Evolutionary conservation across 2,329 filamentous ascomycete genomes (phyloP), one percentile per base, ranked within the genome.

Genomic region (Fusarium verticillioides): DNA sequence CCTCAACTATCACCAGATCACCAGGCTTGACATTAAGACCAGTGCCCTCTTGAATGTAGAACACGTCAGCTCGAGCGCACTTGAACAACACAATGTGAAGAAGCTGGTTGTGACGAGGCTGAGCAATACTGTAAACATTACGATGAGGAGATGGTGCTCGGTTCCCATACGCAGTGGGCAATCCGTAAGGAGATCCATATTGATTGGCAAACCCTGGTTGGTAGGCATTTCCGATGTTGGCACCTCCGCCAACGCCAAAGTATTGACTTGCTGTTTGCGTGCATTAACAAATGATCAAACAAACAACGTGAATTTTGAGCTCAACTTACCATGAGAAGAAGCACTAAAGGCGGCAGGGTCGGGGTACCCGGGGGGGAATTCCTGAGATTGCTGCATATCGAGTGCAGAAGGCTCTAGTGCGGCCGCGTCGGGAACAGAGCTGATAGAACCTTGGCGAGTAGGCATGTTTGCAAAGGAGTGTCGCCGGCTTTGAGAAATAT

Each of bases 31-130:
- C 93, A 26, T 93, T 93, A 37, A 99, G 87, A 7, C 96, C 96
- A 10, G 95, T 98, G 69, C 96, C 95, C 81, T 98, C 95, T 81
- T 97, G 95, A 39, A 98, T 94, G 82, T 97, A 98, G 82, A 98
- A 99, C 15, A 98, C 94, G 79, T 98, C 96, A 42, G 96, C 95
- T 70, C 96, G 90, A 40, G 94, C 94, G 81, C 95, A 98, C 83
- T 99, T 99, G 89, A 99, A 99, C 11, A 96, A 90, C 21, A 99
- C 96, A 60, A 99, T 92, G 81, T 96, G 96, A 13, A 97, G 87
- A 12, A 92, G 86, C 80, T 94, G 92, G 73, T 90, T 92, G 76
- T 89, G 88, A 54, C 88, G 88, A 42, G 87, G 89, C 78, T 89
- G 90, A 37, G 86, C 84, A 79, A 91, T 86, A 56, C 86, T 87